Base-by-base conservation (phyloP, 257 asterid genomes). In the Solanum arcanum region DNA sequence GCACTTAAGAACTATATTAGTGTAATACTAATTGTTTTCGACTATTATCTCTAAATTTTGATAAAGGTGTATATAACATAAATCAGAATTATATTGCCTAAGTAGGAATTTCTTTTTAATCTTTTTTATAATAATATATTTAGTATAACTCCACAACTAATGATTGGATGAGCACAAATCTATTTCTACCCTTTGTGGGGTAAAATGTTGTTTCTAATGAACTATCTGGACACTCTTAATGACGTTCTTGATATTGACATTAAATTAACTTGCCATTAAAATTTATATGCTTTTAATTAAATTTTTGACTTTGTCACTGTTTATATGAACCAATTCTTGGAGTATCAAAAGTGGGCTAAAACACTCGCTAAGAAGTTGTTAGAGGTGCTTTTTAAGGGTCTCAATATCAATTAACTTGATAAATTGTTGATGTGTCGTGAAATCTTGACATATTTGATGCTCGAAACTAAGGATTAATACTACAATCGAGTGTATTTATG, bases 291-390 rank as follows among this genome's bases (percentile, higher is more conserved):
- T 7, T 8, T 69, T 8, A 29, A 9, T 0, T 5, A 69, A 69
- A 29, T 31, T 29, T 1, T 6, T 69, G 11, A 31, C 3, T 69
- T 69, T 4, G 3, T 10, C 2, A 69, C 3, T 69, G 6, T 14
- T 29, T 2, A 31, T 37, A 93, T 93, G 84, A 89, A 91, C 69
- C 91, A 87, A 83, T 93, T 91, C n/a, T 41, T 91, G 89, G 94
- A 91, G 75, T 92, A 87, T 68, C n/a, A 75, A 92, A 92, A 90
- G 87, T 41, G 89, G 88, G 87, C 86, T 78, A 90, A 84, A 64
- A 94, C 93, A 8, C 20, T 93, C 3, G 88, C 90, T 31, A 80
- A 80, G 60, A 91, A 86, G 89, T 86, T 92, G 16, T 87, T 93
- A 23, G 85, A 88, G 31, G 78, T 88, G 39, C 60, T 93, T 41